These are phyloP conservation scores for Thelephora terrestris DNA, from an alignment of 1,284 basidiomycete species.

Conservation along the genomic window DNA sequence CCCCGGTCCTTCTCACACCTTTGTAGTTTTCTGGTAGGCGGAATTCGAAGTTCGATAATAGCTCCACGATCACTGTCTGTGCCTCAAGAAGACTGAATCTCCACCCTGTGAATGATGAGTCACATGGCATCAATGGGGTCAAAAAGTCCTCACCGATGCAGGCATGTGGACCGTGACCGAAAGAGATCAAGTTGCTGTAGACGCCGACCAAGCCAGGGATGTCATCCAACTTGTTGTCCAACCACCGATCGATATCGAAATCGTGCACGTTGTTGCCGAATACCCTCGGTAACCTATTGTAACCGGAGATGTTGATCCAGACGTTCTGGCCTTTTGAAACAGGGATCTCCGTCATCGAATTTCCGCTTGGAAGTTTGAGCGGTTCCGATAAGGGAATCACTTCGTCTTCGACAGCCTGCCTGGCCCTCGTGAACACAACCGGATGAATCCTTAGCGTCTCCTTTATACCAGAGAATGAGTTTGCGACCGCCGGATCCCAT, in stretches of 20 bases:
- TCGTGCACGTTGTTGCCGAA: conserved; percentile 17
- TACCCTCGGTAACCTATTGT: not conserved
- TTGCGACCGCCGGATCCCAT: not conserved
- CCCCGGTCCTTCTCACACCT: not conserved
- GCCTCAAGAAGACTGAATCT: not conserved
- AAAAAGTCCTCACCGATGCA: not conserved
- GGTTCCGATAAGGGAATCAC: not conserved
- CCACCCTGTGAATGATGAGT: not conserved
- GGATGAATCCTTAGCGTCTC: conserved; percentile 24
- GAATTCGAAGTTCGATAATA: not conserved
- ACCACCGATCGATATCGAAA: conserved; percentile 20
- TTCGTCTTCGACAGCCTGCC: conserved; percentile 4
- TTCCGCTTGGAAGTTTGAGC: not conserved
- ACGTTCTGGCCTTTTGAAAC: not conserved
- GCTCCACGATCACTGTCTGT: not conserved
- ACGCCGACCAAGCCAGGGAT: conserved; percentile 11
- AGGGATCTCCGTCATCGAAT: not conserved
- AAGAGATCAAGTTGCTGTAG: not conserved
- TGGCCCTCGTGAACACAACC: conserved; percentile 16
- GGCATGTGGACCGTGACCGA: not conserved
- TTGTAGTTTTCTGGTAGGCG: not conserved
- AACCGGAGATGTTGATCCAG: not conserved
- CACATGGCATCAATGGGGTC: not conserved
- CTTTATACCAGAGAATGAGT: conserved; percentile 25
- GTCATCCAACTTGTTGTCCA: conserved; percentile 8